A percentile compares a stretch with the other conserved stretches of the same genome.
Evolutionary conservation across 495 filamentous ascomycete genomes (phyloP).

Genomic region (Cudoniella acicularis): DNA sequence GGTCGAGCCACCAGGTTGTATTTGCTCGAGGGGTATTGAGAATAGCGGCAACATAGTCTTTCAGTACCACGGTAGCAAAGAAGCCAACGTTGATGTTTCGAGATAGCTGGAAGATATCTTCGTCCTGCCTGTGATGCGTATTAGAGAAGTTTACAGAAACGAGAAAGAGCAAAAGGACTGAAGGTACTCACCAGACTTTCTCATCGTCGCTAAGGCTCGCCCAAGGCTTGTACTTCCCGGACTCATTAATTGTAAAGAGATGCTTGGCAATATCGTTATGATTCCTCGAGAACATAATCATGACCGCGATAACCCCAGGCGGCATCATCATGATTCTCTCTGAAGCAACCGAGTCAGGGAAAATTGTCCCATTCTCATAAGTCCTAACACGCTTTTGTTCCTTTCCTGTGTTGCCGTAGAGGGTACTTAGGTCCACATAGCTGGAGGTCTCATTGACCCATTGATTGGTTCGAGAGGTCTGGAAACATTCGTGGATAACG

Average conservation of each 20-base stretch:
- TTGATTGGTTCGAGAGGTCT: slow-evolving; percentile 37
- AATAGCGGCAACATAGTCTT: slow-evolving; percentile 81
- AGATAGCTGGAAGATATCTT: slow-evolving; percentile 83
- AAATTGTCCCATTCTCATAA: slow-evolving; percentile 76
- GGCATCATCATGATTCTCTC: slow-evolving; percentile 75
- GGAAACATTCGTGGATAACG: slow-evolving; percentile 65
- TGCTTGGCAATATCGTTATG: slow-evolving; percentile 78
- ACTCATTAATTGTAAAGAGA: slow-evolving; percentile 54
- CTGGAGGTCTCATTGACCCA: slow-evolving; percentile 72
- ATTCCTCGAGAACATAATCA: slow-evolving; percentile 74
- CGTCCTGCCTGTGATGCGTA: slow-evolving; percentile 41
- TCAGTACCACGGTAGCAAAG: slow-evolving; percentile 81
- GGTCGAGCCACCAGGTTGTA: slow-evolving; percentile 77
- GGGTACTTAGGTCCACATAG: slow-evolving; percentile 77
- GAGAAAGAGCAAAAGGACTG: slow-evolving; percentile 11
- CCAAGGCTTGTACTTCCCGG: slow-evolving; percentile 53
- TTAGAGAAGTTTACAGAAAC: slow-evolving; percentile 33
- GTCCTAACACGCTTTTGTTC: slow-evolving; percentile 75
- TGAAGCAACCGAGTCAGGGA: slow-evolving; percentile 75
- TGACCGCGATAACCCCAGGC: slow-evolving; percentile 71
- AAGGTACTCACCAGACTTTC: slow-evolving; percentile 51
- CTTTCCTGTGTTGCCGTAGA: slow-evolving; percentile 77
- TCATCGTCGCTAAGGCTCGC: slow-evolving; percentile 40
- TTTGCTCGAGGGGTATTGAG: slow-evolving; percentile 75
- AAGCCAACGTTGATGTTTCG: slow-evolving; percentile 75